These are phyloP conservation scores for Thyridium curvatum DNA, from an alignment of 2,329 filamentous ascomycete genomes.

Conservation along the genomic window DNA sequence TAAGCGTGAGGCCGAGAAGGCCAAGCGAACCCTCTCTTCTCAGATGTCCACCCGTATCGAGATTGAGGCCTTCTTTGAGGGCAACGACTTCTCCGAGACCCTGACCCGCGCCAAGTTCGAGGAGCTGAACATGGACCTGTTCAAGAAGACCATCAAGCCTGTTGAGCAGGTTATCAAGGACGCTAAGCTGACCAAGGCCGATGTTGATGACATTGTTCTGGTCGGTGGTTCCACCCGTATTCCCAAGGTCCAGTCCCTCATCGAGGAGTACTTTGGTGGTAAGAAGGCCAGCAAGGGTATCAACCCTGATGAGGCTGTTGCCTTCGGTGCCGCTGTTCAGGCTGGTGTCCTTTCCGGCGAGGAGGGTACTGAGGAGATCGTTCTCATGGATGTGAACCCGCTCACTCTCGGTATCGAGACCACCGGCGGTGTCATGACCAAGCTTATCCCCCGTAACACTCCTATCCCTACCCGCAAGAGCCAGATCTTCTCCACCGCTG, in stretches of 20 bases:
- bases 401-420: slow-evolving; percentile 96
- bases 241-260: slow-evolving; percentile 89
- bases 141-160: slow-evolving; percentile 99
- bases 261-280: slow-evolving; percentile 91
- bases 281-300: slow-evolving; percentile 99
- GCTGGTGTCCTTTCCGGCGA: slow-evolving; percentile 92
- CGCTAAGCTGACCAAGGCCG: slow-evolving; percentile 91
- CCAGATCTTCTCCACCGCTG: slow-evolving; percentile 95
- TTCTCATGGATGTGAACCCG: slow-evolving; percentile 97
- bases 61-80: slow-evolving; percentile 95
- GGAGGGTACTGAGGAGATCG: slow-evolving; percentile 69
- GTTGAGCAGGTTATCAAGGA: slow-evolving; percentile 99
- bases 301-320: slow-evolving; percentile 98
- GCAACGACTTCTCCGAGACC: slow-evolving; percentile 97
- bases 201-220: slow-evolving; percentile 93
- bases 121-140: slow-evolving; percentile 97
- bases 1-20: slow-evolving; percentile 99
- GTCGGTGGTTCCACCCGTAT: slow-evolving; percentile 99
- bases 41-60: slow-evolving; percentile 92
- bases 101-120: slow-evolving; percentile 98
- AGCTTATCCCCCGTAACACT: slow-evolving; percentile 91
- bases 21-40: slow-evolving; percentile 94
- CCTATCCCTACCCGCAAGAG: slow-evolving; percentile 94
- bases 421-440: slow-evolving; percentile 95
- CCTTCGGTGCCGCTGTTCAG: slow-evolving; percentile 91